Evolutionary conservation across 2,329 filamentous ascomycete genomes (phyloP).

Genomic region (Botrytis squamosa): DNA sequence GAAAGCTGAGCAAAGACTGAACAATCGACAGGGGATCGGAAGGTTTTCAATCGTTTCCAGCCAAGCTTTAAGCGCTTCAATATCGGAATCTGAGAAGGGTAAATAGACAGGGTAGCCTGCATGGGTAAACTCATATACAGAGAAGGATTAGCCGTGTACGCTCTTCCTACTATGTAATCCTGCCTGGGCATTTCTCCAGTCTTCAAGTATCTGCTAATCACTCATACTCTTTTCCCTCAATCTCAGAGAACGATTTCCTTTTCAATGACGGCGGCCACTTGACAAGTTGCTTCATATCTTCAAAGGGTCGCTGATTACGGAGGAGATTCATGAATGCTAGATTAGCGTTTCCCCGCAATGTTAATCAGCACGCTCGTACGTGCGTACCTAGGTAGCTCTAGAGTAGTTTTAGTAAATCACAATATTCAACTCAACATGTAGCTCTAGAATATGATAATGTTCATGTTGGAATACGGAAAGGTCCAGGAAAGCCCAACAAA

Average conservation of each 20-base stretch:
- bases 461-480: background rate
- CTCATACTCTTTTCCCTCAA: background rate
- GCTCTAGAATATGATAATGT: background rate
- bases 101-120: background rate
- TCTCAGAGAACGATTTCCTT: background rate
- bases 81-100: background rate
- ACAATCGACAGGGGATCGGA: background rate
- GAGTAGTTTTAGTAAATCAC: background rate
- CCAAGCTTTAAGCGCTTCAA: constrained; percentile 2
- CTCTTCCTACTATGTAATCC: background rate
- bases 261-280: background rate
- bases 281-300: background rate
- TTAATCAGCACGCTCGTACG: background rate
- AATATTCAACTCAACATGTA: background rate
- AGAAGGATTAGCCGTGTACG: background rate
- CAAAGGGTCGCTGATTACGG: no score
- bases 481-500: background rate
- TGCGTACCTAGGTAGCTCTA: background rate
- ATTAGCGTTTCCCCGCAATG: background rate
- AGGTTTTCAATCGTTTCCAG: background rate
- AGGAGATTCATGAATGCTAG: background rate
- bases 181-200: background rate
- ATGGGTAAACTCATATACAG: background rate
- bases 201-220: background rate
- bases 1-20: background rate